Evolutionary conservation across 2,329 filamentous ascomycete species (phyloP), one percentile per base, ranked within the genome.

Genomic region (Stagonosporopsis chrysanthemi): DNA sequence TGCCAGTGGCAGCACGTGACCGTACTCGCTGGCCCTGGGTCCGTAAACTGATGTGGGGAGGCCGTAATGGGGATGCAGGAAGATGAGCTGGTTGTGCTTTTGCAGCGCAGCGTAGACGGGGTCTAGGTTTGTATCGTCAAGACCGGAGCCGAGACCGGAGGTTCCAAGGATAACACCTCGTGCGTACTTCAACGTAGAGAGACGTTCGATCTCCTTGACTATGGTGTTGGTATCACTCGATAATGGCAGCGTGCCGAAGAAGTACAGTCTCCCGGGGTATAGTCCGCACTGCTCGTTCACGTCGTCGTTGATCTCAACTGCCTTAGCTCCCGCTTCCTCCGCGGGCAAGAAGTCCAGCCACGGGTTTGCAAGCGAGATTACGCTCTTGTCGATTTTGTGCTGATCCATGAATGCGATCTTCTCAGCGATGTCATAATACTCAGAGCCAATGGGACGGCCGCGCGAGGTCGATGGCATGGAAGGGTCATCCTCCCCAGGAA

Each of bases 1-100:
- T 0, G 92, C 91, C 0, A 97, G 80, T 0, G 92, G 90, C 2
- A 97, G 82, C 0, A 97, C 92, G 73, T 97, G 93, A 0, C 93
- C 93, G 71, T 96, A 97, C 29, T 84, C 82, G 58, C 89, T 88
- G 0, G 85, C 86, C 7, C 89, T 81, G 0, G 90, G 85, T 0
- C 93, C 93, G 78, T 90, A 97, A 3, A 96, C 91, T 8, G 87
- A 84, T 57, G 85, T 84, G 0, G 92, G 92, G 2, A 97, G 84
- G 1, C 93, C 93, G 73, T 97, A 97, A 77, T 97, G 93, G 26
- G 93, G 93, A 76, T 97, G 93, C 48, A 97, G 76, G 78, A 97
- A 97, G 45, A 96, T 81, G 23, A 90, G 80, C 31, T 91, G 80
- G 7, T 81, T 75, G 0, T 85, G 84, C 38, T 84, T 82, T 39